Base-by-base conservation (phyloP, 306 rosid species). In the Vicia faba region DNA sequence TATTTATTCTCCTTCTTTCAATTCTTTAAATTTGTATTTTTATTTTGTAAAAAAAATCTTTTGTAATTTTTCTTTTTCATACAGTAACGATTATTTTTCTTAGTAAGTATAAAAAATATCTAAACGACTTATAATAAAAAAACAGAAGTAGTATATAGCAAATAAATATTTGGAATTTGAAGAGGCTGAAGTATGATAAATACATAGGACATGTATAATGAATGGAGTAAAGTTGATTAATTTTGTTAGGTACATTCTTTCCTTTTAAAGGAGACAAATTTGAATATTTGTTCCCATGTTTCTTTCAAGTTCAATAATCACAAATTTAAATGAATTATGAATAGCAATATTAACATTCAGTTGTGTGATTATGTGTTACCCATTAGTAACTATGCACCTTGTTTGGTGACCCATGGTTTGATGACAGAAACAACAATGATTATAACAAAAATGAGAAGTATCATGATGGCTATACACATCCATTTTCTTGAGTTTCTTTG, bases 381-480 rank as follows among this genome's bases (percentile, higher is more conserved):
- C 13, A 11, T 23, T 19, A 58, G 74, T 39, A 53, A 55, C 60
- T 87, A 89, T 50, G 87, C 91, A 40, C 93, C 93, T 0, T 64
- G 80, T 11, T 71, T 70, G 33, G 25, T 40, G 71, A 15, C 60
- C 98, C 98, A 89, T 18, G 97, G 97, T 83, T 84, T 89, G 75
- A 89, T 36, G 56, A 93, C 88, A 6, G 78, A 70, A 61, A 86
- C 82, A 29, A 88, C 83, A 11, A 83, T 78, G 64, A 93, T 70
- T 16, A 58, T 71, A 13, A 86, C 76, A n/a, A 87, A 59, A 41
- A 88, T 68, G n/a, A 92, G 96, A 80, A 92, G 89, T 60, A 92
- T 86, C 35, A 93, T 70, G 50, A 93, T 88, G 14, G 96, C 98
- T 41, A 93, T 56, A 82, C 96, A 89, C 98, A 83, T 89, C 97